Base-by-base conservation (phyloP, 441 rosid species). In the Theobroma grandiflorum region DNA sequence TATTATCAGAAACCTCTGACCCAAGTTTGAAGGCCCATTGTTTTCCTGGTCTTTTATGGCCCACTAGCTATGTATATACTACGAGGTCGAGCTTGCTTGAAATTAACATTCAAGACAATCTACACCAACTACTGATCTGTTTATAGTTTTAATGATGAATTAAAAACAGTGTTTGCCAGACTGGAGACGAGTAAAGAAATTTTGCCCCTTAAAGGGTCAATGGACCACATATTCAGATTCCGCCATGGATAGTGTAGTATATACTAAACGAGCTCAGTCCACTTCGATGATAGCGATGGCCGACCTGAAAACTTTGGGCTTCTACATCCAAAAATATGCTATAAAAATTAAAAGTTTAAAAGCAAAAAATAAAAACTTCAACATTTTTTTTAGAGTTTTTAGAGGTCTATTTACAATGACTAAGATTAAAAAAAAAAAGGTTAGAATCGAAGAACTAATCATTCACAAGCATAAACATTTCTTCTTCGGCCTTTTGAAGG, bases 181-280 rank as follows among this genome's bases (percentile, higher is more conserved):
- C n/a, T 12, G 55, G 53, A 70, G 74, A 49, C 47, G 11, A 61
- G 6, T 10, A 61, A 61, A 26, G 65, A 20, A 26, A 6, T 45
- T 26, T 26, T 31, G 15, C 65, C 8, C 65, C 15, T 9, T 0
- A 18, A 38, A 18, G 16, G 33, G 16, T 42, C 31, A 66, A 52
- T 71, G 75, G 61, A 71, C 59, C 74, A 37, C 50, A 31, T 31
- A 7, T 71, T 70, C 74, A 69, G 38, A 69, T 20, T 15, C 16
- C 18, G 37, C 72, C n/a, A 12, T 67, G 52, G 7, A 22, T 20
- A 10, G 52, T 71, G 6, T 55, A 50, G 20, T 50, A 50, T 49
- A 50, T 59, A 26, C 37, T 26, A 59, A 26, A 59, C 64, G 6
- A 59, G 64, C 37, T 59, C 64, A 9, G 64, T 59, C 64, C 64